A percentile compares a stretch with the other conserved stretches of the same genome.
Conservation (phyloP, 768 basidiomycete genomes). For the Suillus occidentalis region DNA sequence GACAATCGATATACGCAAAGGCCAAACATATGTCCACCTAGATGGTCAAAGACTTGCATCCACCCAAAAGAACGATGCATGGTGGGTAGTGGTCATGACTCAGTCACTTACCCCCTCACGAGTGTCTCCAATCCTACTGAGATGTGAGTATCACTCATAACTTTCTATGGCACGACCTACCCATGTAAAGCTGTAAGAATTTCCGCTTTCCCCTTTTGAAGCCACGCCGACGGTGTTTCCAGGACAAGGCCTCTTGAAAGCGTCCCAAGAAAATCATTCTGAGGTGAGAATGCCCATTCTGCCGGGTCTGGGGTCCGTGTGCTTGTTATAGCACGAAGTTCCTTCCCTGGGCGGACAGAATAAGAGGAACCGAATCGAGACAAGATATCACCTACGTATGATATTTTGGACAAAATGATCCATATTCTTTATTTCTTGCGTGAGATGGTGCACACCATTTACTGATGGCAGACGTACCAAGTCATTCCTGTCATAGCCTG, state of each 20-base stretch:
- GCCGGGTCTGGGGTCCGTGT: conserved; percentile 54
- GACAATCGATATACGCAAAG: not conserved
- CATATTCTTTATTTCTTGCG: conserved; percentile 43
- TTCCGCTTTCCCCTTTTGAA: not conserved
- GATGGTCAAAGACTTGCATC: not conserved
- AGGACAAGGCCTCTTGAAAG: not conserved
- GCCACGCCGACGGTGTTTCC: not conserved
- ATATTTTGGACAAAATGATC: conserved; percentile 71
- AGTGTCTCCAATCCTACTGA: not conserved
- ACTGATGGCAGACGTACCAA: conserved; percentile 40
- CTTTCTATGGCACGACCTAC: not conserved
- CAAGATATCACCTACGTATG: conserved; percentile 45
- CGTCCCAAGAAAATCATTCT: conserved; percentile 35
- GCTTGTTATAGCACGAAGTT: conserved; percentile 62
- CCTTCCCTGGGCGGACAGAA: conserved; percentile 40
- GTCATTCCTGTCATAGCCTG: conserved; percentile 71
- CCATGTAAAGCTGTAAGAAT: not conserved
- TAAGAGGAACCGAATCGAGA: not conserved
- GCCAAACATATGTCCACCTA: not conserved
- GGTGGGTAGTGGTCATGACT: not conserved
- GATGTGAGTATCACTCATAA: not conserved
- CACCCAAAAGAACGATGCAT: not conserved
- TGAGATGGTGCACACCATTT: not conserved
- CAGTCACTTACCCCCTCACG: not conserved
- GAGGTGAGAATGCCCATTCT: conserved; percentile 57